Evolutionary conservation across 352 stramenopile species (phyloP), one percentile per base, ranked within the genome.

Genomic region (Phytophthora podocarpi): DNA sequence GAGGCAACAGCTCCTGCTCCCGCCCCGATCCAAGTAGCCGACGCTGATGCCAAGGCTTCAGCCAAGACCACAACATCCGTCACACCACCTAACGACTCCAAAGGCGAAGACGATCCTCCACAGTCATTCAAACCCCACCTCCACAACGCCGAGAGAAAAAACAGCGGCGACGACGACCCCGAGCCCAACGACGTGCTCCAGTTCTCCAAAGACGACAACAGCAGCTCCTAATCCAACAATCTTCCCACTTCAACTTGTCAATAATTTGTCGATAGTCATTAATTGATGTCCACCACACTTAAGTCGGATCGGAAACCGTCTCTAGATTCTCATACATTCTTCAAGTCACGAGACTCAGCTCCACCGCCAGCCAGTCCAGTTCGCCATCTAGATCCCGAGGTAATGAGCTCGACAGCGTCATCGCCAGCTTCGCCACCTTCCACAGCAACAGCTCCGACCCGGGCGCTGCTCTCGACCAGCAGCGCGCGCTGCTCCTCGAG

Each of bases 391-490:
- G 28, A 52, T 11, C 7, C 28, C 21, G 26, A 50, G 16, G 13
- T 10, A 59, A 58, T 60, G 52, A 60, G 40, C 52, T 60, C 40
- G 8, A 11, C 28, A 23, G 12, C 28, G 1, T 59, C 50, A 24
- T 61, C 52, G 23, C 52, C 52, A 45, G 40, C 45, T 64, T 64
- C n/a, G n/a, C n/a, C n/a, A n/a, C n/a, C n/a, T n/a, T n/a, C n/a
- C n/a, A n/a, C n/a, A n/a, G n/a, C 55, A 64, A 64, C 31, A 34
- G n/a, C n/a, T n/a, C 27, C 49, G 30, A 23, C 41, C 28, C 6
- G 28, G 4, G 21, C 40, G 15, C 20, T 31, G 15, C 15, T 35
- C 13, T 15, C 48, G 32, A 31, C 35, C 1, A 7, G 35, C 35
- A 42, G 16, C 16, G 10, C 37, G 13, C 27, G 50, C 43, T 15